Conservation (phyloP, 2,329 filamentous ascomycete genomes). For the Domatiomyces catenatus region DNA sequence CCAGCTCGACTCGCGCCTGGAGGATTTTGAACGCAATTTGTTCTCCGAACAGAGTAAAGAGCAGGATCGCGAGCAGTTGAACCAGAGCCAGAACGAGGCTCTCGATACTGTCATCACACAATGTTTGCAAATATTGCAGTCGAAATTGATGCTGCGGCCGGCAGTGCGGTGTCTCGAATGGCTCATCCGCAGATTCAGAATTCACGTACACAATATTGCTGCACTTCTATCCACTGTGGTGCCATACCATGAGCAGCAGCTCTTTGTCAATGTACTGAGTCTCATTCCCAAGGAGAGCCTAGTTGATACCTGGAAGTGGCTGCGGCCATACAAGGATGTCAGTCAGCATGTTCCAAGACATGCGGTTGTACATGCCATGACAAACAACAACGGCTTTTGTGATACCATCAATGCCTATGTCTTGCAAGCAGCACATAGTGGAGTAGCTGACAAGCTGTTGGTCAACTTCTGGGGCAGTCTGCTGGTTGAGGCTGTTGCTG, state of each 20-base stretch:
- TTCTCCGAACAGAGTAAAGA: constrained; percentile 89
- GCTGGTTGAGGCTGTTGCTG: constrained; percentile 69
- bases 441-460: constrained; percentile 60
- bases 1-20: constrained; percentile 65
- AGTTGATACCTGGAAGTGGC: constrained; percentile 62
- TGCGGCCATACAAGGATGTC: constrained; percentile 71
- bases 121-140: constrained; percentile 67
- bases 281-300: constrained; percentile 62
- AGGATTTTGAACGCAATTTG: constrained; percentile 56
- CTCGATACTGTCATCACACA: constrained; percentile 62
- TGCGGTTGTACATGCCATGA: constrained; percentile 68
- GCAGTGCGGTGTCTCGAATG: constrained; percentile 88
- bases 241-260: constrained; percentile 74
- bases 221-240: constrained; percentile 71
- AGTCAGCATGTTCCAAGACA: constrained; percentile 62
- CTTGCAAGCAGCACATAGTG: constrained; percentile 53
- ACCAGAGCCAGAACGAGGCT: constrained; percentile 62
- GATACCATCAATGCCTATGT: constrained; percentile 63
- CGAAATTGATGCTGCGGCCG: constrained; percentile 65
- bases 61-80: constrained; percentile 78
- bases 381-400: constrained; percentile 62
- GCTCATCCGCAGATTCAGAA: constrained; percentile 77
- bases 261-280: constrained; percentile 72
- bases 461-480: constrained; percentile 85
- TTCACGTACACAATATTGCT: constrained; percentile 80